These are phyloP conservation scores for Jatropha multifida DNA, from an alignment of 441 rosid genomes.

Conservation along the genomic window DNA sequence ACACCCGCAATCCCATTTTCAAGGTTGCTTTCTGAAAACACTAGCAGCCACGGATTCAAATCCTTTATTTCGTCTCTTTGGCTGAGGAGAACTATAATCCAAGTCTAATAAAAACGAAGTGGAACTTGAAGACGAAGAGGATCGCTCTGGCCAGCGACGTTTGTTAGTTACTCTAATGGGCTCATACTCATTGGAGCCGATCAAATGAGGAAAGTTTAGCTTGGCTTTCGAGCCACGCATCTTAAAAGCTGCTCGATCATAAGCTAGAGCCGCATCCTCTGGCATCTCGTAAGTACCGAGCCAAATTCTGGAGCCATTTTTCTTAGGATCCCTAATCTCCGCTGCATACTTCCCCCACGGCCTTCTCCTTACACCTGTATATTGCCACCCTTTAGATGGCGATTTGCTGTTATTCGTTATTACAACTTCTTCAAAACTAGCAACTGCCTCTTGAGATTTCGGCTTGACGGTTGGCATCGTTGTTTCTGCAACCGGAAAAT, in stretches of 20 bases:
- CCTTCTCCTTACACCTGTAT: conserved; percentile 56
- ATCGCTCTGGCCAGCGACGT: conserved; percentile 34
- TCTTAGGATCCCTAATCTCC: conserved; percentile 56
- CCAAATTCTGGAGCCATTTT: conserved; percentile 49
- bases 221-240: conserved; percentile 63
- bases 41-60: no score
- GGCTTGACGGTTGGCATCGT: not conserved
- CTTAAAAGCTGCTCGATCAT: conserved; percentile 48
- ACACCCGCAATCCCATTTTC: no score
- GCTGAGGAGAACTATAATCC: conserved; percentile 1
- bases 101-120: not conserved
- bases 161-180: conserved; percentile 33
- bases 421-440: not conserved
- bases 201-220: conserved; percentile 54
- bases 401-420: not conserved
- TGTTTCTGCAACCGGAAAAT: not conserved
- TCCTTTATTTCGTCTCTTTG: conserved; percentile 1
- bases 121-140: conserved; percentile 8
- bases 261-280: conserved; percentile 57
- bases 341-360: conserved; percentile 70
- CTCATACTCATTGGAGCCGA: conserved; percentile 31
- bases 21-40: no score
- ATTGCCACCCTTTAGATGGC: conserved; percentile 12
- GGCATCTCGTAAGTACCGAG: conserved; percentile 54
- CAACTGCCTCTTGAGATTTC: not conserved